Evolutionary conservation across 106 monocot genomes (phyloP).

Genomic region (Dendrobium nobile): DNA sequence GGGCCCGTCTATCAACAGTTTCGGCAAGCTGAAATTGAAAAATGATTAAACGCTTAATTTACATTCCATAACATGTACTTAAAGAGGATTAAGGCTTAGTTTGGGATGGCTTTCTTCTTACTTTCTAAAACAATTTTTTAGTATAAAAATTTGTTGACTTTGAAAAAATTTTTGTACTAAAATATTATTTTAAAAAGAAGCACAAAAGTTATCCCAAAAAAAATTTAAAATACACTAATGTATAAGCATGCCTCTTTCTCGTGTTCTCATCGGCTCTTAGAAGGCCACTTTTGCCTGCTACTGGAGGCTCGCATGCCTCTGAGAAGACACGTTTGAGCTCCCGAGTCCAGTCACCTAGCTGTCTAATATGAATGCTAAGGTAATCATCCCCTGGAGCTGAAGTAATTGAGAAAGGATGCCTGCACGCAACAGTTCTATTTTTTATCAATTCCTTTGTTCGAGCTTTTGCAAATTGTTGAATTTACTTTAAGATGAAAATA

Average conservation of each 20-base stretch:
- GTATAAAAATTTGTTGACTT: too few species aligned
- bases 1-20: slow-evolving; percentile 86
- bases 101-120: too few species aligned
- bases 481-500: neutral
- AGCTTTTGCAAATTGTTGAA: neutral
- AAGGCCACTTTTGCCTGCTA: slow-evolving; percentile 58
- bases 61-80: neutral
- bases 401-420: slow-evolving; percentile 81
- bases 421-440: slow-evolving; percentile 3
- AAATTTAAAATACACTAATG: neutral
- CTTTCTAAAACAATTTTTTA: too few species aligned
- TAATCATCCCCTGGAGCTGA: slow-evolving; percentile 69
- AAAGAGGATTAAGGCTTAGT: too few species aligned
- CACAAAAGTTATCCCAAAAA: too few species aligned
- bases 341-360: slow-evolving; percentile 68
- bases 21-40: slow-evolving; percentile 46
- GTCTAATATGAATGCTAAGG: slow-evolving; percentile 61
- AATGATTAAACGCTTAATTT: neutral
- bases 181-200: too few species aligned
- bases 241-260: slow-evolving; percentile 31
- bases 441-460: neutral
- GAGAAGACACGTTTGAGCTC: slow-evolving; percentile 64
- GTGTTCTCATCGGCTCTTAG: slow-evolving; percentile 68
- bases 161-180: too few species aligned
- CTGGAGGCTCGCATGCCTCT: slow-evolving; percentile 52